Evolutionary conservation across 352 stramenopile species (phyloP).

Genomic region (Phytophthora hibernalis): DNA sequence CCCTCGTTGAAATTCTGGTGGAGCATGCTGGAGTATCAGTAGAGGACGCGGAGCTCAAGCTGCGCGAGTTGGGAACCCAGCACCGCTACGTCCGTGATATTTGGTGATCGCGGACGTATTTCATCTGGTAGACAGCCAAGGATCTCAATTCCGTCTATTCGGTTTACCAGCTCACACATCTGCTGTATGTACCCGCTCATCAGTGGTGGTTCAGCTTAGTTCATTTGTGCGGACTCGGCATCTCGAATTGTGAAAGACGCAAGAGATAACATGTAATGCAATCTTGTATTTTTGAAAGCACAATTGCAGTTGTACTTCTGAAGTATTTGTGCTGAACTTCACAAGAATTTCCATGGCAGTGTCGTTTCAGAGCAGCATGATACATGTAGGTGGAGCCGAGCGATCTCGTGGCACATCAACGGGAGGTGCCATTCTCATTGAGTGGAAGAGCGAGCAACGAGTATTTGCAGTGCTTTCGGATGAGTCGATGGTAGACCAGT

Average conservation of each 20-base stretch:
- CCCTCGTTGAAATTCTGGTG: conserved; percentile 83
- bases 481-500: conserved; percentile 17
- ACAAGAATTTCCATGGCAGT: neutral
- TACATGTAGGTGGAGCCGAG: neutral
- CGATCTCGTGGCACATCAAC: neutral
- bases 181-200: neutral
- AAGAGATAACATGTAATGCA: conserved; percentile 30
- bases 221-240: conserved; percentile 12
- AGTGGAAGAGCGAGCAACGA: conserved; percentile 15
- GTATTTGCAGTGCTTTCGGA: conserved; percentile 11
- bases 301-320: conserved; percentile 7
- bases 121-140: conserved; percentile 12
- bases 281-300: conserved; percentile 3
- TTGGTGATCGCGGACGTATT: conserved; percentile 57
- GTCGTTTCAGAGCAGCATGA: conserved; percentile 10
- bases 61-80: conserved; percentile 65
- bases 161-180: conserved; percentile 26
- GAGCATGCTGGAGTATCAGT: conserved; percentile 60
- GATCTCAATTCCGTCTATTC: conserved; percentile 31
- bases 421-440: conserved; percentile 4
- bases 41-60: conserved; percentile 65
- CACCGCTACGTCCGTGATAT: conserved; percentile 92
- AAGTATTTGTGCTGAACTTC: conserved; percentile 8
- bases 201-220: conserved; percentile 13
- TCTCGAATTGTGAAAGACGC: conserved; percentile 7